Base-by-base conservation (phyloP, 1,284 basidiomycete species). In the Fomitopsis betulina region DNA sequence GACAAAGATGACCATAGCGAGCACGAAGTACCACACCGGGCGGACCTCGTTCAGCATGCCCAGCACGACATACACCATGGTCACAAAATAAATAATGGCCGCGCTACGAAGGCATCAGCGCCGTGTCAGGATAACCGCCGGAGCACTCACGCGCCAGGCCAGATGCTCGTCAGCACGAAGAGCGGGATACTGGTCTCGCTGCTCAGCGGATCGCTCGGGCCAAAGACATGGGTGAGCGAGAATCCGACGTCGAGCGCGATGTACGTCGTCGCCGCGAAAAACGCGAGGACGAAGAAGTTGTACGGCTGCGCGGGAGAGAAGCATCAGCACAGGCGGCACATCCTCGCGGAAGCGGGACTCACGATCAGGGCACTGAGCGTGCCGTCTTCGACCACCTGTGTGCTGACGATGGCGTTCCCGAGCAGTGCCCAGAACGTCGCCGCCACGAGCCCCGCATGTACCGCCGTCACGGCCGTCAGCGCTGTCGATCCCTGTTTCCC, bases 361-460 rank as follows among this genome's bases (percentile, higher is more conserved):
- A 91, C 89, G 56, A 90, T 75, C 32, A 92, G 61, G 56, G 85
- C 83, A 61, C 82, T 83, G 21, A 85, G 75, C 0, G 91, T 91
- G 10, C 92, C 93, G 66, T 95, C 93, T 65, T 92, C 89, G 53
- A 91, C 86, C 30, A 93, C 70, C 71, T 95, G 93, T 10, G 89
- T 91, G 35, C 90, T 87, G 25, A 96, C 82, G 55, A 94, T 72
- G 4, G 80, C 91, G 70, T 93, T 94, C 30, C 79, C 89, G 50
- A 95, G 75, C 54, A 95, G 76, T 3, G 84, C 67, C 89, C 90
- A 93, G 67, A 93, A 93, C 0, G 91, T 72, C 4, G 86, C 79
- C 5, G 83, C 85, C 33, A 93, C 82, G 21, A 86, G 63, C 4
- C 86, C 87, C 1, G 84, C 83, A 70, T 87, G 93, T 6, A 95